A percentile compares a stretch with the other conserved stretches of the same genome.
Conservation (phyloP, 192 early-diverging fungal genomes). For the Linnemannia hyalina region DNA sequence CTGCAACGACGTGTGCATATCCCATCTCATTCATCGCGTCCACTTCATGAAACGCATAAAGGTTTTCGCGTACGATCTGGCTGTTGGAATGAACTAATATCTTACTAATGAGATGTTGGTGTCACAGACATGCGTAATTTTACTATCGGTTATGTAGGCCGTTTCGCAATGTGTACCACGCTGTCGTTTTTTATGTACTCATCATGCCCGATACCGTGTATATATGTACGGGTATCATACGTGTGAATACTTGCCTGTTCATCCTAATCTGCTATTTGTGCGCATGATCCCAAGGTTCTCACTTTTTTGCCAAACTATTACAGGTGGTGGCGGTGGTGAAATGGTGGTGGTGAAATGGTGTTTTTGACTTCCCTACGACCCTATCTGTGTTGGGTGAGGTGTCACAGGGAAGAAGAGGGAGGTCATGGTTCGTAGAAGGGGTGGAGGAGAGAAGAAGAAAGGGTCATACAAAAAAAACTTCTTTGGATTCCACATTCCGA, state of each 20-base stretch:
- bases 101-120: too few relatives aligned
- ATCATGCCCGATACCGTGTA: neutral
- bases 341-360: neutral
- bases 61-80: too few relatives aligned
- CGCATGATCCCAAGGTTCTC: neutral
- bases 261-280: neutral
- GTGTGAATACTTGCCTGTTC: neutral
- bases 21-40: too few relatives aligned
- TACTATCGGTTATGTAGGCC: too few relatives aligned
- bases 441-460: neutral
- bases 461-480: too few relatives aligned
- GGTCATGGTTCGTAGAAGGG: neutral
- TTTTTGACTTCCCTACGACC: neutral
- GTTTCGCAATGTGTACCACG: too few relatives aligned
- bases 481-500: conserved; percentile 14
- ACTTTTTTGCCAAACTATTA: neutral
- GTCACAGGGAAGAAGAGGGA: too few relatives aligned
- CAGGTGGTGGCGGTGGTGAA: neutral
- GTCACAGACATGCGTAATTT: too few relatives aligned
- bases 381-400: neutral
- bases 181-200: too few relatives aligned
- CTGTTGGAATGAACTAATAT: too few relatives aligned
- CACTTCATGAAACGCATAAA: too few relatives aligned
- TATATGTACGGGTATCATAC: neutral
- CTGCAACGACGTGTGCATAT: too few relatives aligned